Conservation (phyloP, 2,329 filamentous ascomycete genomes). For the Verticillium longisporum region DNA sequence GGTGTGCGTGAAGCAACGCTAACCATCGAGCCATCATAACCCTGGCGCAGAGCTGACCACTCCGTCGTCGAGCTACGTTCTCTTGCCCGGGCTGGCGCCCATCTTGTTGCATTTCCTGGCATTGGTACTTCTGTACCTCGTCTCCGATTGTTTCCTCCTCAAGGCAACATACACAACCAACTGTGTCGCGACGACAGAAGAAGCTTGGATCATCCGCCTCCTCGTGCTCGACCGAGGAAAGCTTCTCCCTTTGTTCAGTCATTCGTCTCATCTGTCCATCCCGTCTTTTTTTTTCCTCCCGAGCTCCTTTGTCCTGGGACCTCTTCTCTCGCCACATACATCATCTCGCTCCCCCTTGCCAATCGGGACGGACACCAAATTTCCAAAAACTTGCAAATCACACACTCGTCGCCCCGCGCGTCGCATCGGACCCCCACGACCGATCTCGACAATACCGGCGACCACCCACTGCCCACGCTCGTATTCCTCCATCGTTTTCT, state of each 20-base stretch:
- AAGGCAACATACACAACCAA: background rate
- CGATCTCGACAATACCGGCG: background rate
- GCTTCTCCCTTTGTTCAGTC: background rate
- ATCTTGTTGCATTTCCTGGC: background rate
- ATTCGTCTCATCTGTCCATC: background rate
- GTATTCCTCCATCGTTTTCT: too few species aligned
- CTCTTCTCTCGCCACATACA: background rate
- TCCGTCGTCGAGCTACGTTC: background rate
- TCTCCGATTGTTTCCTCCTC: background rate
- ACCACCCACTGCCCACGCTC: background rate
- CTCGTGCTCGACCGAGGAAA: conserved; percentile 1
- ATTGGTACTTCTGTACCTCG: background rate
- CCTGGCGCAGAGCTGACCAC: background rate
- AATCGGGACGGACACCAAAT: background rate
- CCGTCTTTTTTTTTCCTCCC: background rate
- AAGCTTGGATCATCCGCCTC: conserved; percentile 2
- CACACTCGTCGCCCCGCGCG: background rate
- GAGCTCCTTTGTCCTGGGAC: background rate
- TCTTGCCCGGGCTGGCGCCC: background rate
- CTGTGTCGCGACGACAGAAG: background rate
- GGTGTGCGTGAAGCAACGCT: background rate
- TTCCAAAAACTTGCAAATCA: background rate
- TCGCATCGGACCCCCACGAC: background rate
- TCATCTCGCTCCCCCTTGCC: background rate
- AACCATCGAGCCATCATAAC: background rate